Base-by-base conservation (phyloP, 441 rosid species). In the Syzygium syzygioides region DNA sequence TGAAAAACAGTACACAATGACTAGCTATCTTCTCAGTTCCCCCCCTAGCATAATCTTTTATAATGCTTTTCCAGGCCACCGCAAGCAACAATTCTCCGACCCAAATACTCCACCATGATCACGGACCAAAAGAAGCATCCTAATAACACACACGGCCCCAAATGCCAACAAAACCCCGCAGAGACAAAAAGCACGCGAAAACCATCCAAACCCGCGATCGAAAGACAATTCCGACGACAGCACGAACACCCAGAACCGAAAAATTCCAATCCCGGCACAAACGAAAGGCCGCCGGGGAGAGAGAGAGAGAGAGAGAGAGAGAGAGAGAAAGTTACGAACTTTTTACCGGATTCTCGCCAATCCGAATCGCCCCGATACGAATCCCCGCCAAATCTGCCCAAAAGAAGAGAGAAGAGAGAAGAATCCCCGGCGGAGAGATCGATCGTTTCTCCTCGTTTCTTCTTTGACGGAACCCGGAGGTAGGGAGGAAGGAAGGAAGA, bases 361-460 rank as follows among this genome's bases (percentile, higher is more conserved):
- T 41, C 84, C 8, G 84, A 79, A 45, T 79, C 84, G 48, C 84
- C 1, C 30, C 28, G 84, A 25, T 25, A 79, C 53, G 84, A 79
- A 79, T 79, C 19, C 53, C 3, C 30, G n/a, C 84, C 54, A 79
- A 79, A 14, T 79, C 84, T 7, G 84, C 54, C 54, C 7, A 30
- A 5, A 0, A 0, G 1, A 1, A 15, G 64, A 5, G 0, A 0
- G 1, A 1, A 15, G 4, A 15, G 41, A 14, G 23, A 13, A 10
- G 53, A 41, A 41, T 45, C 84, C 84, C 53, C 30, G 30, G 84
- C 30, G 15, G 14, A 76, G 53, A 14, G 84, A 79, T 41, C 14
- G 84, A 79, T 79, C 53, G 84, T 45, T 14, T 19, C 25, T 26
- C 15, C 53, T 11, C 48, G 48, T 45, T 45, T 45, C 7, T 45